Conservation (phyloP, 805 yeast genomes). For the Starmerella floricola region DNA sequence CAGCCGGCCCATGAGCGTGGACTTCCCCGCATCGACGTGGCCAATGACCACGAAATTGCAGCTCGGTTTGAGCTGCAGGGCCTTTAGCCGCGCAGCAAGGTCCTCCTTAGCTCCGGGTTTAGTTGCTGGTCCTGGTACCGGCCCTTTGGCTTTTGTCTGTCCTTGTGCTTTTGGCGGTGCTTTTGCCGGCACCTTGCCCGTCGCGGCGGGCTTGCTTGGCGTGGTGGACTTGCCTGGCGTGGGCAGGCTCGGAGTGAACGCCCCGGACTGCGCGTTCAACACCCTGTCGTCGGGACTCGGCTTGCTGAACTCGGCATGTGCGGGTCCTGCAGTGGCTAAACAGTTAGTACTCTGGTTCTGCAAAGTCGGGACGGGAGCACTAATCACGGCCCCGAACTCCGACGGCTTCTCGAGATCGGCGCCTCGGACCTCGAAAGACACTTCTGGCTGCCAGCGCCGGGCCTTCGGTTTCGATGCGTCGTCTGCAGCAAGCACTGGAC, state of each 20-base stretch:
- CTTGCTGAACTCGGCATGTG: constrained; percentile 23
- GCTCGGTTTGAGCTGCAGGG: constrained; percentile 11
- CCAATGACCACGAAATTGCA: constrained; percentile 61
- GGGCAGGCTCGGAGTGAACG: constrained; percentile 15
- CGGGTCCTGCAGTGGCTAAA: constrained; percentile 38
- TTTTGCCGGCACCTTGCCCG: no score
- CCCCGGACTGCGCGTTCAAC: constrained; percentile 41
- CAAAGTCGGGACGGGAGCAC: neutral
- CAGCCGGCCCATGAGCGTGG: constrained; percentile 65
- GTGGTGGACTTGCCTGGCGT: no score
- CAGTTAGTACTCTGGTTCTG: constrained; percentile 16
- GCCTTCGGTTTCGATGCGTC: neutral
- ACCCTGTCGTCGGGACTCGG: constrained; percentile 80
- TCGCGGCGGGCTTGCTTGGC: no score
- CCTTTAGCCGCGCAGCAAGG: constrained; percentile 37
- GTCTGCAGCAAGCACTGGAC: neutral
- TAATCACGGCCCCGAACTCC: constrained; percentile 12
- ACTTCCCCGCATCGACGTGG: constrained; percentile 78
- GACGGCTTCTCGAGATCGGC: constrained; percentile 8
- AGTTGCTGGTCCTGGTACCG: no score
- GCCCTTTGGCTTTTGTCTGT: no score
- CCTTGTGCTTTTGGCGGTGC: no score
- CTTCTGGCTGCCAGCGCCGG: constrained; percentile 4
- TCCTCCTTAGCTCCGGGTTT: constrained; percentile 3
- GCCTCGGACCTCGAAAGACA: constrained; percentile 2